These are phyloP conservation scores for Brassica incana DNA, from an alignment of 345 rosid genomes.

Conservation along the genomic window DNA sequence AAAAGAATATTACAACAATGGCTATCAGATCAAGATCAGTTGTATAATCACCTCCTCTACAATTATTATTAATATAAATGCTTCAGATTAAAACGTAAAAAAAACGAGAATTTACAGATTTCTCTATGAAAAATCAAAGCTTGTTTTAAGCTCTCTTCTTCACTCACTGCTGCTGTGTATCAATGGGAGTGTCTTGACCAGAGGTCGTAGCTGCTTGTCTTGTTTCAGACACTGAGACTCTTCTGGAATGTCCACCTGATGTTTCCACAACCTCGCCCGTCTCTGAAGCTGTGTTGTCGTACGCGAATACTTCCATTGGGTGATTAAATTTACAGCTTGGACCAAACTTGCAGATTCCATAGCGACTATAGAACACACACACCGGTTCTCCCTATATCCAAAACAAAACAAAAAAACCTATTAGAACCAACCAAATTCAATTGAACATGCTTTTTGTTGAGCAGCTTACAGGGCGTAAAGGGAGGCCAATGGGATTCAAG, in stretches of 20 bases:
- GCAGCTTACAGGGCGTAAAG: conserved; percentile 81
- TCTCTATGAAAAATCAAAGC: conserved; percentile 41
- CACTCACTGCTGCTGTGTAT: conserved; percentile 65
- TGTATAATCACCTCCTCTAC: conserved; percentile 36
- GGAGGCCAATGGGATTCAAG: conserved; percentile 85
- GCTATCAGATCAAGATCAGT: conserved; percentile 29
- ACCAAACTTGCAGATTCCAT: conserved; percentile 98
- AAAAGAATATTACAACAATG: conserved; percentile 39
- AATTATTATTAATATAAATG: conserved; percentile 28
- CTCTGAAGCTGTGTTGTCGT: conserved; percentile 55
- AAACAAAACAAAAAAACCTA: neutral
- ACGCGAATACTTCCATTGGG: conserved; percentile 81
- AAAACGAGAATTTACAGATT: conserved; percentile 57
- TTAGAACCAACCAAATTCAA: neutral
- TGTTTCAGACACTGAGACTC: conserved; percentile 69
- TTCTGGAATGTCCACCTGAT: conserved; percentile 56
- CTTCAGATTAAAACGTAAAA: conserved; percentile 28
- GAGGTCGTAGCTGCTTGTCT: conserved; percentile 65
- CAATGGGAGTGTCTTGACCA: conserved; percentile 62
- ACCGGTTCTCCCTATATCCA: conserved; percentile 80
- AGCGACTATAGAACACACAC: conserved; percentile 91
- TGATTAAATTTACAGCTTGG: conserved; percentile 99
- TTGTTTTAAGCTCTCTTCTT: conserved; percentile 34
- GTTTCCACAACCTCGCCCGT: conserved; percentile 71
- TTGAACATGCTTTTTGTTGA: neutral